These are phyloP conservation scores for Penicillium olsonii DNA, from an alignment of 2,329 filamentous ascomycete genomes.

Conservation along the genomic window DNA sequence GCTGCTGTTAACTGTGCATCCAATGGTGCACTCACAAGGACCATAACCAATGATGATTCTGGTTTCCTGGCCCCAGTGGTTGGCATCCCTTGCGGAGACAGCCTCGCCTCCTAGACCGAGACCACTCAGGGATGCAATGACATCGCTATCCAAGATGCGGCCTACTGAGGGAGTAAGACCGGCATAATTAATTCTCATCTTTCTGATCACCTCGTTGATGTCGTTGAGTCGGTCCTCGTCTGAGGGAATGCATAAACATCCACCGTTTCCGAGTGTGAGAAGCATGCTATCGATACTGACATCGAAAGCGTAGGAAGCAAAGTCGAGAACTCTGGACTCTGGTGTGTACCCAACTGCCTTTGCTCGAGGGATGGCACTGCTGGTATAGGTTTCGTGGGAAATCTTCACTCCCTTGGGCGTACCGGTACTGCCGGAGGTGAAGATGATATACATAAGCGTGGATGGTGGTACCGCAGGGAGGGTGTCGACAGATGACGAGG, in stretches of 20 bases:
- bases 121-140: slow-evolving; percentile 44
- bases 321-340: slow-evolving; percentile 61
- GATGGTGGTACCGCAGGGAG: slow-evolving; percentile 31
- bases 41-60: slow-evolving; percentile 50
- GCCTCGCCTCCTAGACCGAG: slow-evolving; percentile 50
- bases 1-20: slow-evolving; percentile 42
- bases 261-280: slow-evolving; percentile 57
- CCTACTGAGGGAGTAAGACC: slow-evolving; percentile 65
- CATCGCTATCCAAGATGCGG: slow-evolving; percentile 43
- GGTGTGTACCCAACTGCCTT: slow-evolving; percentile 52
- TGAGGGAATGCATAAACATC: slow-evolving; percentile 61
- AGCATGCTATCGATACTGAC: slow-evolving; percentile 58
- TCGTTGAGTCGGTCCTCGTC: slow-evolving; percentile 52
- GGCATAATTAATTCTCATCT: slow-evolving; percentile 55
- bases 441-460: slow-evolving; percentile 60
- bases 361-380: slow-evolving; percentile 56
- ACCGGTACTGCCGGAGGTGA: slow-evolving; percentile 59
- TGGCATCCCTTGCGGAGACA: slow-evolving; percentile 42
- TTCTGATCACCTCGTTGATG: slow-evolving; percentile 52
- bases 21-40: slow-evolving; percentile 46
- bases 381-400: slow-evolving; percentile 61
- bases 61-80: slow-evolving; percentile 43
- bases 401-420: slow-evolving; percentile 61
- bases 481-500: slow-evolving; percentile 11
- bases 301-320: slow-evolving; percentile 58